Conservation (phyloP, 768 basidiomycete genomes). For the Boletus sp. region DNA sequence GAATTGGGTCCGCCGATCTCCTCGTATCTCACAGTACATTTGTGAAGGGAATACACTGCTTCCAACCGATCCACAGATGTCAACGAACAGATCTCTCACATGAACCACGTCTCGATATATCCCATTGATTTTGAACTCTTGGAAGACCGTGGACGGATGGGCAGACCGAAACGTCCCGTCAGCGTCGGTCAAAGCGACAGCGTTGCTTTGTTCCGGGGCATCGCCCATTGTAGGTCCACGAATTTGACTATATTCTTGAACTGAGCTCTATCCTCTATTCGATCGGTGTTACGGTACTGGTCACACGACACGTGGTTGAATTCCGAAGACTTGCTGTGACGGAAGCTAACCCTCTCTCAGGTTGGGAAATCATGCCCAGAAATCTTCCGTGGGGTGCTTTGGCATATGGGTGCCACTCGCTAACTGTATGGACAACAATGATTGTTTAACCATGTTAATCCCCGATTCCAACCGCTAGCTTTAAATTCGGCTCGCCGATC, state of each 20-base stretch:
- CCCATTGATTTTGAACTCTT: not conserved
- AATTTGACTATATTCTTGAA: not conserved
- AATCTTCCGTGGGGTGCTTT: not conserved
- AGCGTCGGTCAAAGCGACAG: not conserved
- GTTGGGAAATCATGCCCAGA: not conserved
- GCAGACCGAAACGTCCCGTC: not conserved
- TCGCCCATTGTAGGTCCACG: slow-evolving; percentile 2
- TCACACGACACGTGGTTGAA: not conserved
- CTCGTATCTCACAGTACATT: not conserved
- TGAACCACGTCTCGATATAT: not conserved
- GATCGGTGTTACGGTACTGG: not conserved
- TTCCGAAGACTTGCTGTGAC: not conserved
- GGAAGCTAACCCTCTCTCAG: too few species aligned
- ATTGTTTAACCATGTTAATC: not conserved
- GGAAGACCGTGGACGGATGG: not conserved
- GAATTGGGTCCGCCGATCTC: not conserved
- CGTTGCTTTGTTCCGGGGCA: slow-evolving; percentile 1
- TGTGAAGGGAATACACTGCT: too few species aligned
- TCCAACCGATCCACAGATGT: not conserved
- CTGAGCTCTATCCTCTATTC: not conserved
- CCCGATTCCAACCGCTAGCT: not conserved
- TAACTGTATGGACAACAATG: not conserved
- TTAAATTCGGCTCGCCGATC: not conserved
- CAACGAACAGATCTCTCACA: not conserved
- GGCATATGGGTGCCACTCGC: not conserved